These are phyloP conservation scores for Ceriops decandra DNA, from an alignment of 345 rosid species.

Conservation along the genomic window DNA sequence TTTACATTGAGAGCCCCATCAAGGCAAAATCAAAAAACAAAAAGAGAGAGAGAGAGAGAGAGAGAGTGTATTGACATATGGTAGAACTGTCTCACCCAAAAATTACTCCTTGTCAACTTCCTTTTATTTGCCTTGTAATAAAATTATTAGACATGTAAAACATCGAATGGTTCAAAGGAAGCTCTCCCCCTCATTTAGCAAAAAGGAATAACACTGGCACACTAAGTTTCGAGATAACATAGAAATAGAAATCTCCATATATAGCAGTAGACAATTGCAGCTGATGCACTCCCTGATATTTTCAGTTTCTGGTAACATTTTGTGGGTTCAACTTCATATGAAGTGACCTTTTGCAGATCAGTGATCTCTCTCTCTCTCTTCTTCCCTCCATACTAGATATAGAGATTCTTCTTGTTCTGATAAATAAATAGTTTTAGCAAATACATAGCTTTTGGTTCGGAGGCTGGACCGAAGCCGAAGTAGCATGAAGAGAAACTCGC, in stretches of 20 bases:
- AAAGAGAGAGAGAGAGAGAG: no score
- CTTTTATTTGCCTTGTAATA: not conserved
- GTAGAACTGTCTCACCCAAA: not conserved
- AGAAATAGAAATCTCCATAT: constrained; percentile 24
- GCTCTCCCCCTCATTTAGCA: constrained; percentile 24
- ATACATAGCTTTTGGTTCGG: not conserved
- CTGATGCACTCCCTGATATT: constrained; percentile 6
- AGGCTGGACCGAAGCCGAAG: not conserved
- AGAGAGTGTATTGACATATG: no score
- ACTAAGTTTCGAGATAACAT: constrained; percentile 19
- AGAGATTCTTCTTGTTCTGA: not conserved
- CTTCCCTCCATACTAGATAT: not conserved
- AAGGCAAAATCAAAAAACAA: no score
- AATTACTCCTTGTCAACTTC: not conserved
- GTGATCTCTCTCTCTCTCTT: not conserved
- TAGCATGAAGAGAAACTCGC: not conserved
- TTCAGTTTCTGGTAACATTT: constrained; percentile 17
- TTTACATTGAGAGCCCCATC: no score
- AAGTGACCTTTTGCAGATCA: constrained; percentile 5
- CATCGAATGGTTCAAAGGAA: not conserved
- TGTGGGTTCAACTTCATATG: constrained; percentile 3
- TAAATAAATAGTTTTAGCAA: no score
- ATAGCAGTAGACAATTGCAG: constrained; percentile 27
- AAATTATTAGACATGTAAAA: not conserved
- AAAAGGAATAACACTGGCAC: constrained; percentile 21